Base-by-base conservation (phyloP, 208 protist genomes). In the Leishmania mexicana region DNA sequence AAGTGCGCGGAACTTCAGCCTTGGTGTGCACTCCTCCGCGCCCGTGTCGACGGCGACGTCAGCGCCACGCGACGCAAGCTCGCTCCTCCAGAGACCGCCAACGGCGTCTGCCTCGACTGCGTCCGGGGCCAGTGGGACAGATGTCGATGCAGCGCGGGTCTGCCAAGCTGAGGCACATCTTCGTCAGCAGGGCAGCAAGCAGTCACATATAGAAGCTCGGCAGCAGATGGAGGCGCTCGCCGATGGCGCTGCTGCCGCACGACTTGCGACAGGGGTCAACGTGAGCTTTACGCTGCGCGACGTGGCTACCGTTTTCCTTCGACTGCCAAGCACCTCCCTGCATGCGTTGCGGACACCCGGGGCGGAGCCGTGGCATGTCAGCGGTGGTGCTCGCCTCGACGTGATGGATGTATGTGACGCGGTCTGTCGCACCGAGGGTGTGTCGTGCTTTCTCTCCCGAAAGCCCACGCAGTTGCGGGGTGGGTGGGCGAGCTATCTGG, bases 221-320 rank as follows among this genome's bases (percentile, higher is more conserved):
- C 64, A 42, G 17, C 62, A 81, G 74, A 72, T 87, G 62, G 82
- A 90, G 82, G 64, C 31, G 47, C 72, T 85, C 24, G 80, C 60
- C 24, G 81, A 85, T 47, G 80, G 76, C 4, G 81, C 78, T 42
- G 73, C 5, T 58, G 73, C 31, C 15, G 53, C 68, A 17, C 57
- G 67, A 28, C 70, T 85, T 38, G 83, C 81, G 45, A 87, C 89
- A 51, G 92, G 90, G 7, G 79, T 89, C 45, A 95, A 95, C 79
- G 85, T 95, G 28, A 90, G 88, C 65, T 92, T 95, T 75, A 90
- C 88, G 28, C 87, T 95, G 38, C 87, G 90, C 31, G 92, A 93
- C 73, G 89, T 95, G 38, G 87, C 90, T 4, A 90, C 90, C 17
- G 88, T 87, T 35, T 87, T 95, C 42, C 71, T 93, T 68, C 80